Percentiles rank a stretch among this genome's conserved stretches.
Conservation (phyloP, 2,329 filamentous ascomycete genomes). For the Grosmannia serpens region DNA sequence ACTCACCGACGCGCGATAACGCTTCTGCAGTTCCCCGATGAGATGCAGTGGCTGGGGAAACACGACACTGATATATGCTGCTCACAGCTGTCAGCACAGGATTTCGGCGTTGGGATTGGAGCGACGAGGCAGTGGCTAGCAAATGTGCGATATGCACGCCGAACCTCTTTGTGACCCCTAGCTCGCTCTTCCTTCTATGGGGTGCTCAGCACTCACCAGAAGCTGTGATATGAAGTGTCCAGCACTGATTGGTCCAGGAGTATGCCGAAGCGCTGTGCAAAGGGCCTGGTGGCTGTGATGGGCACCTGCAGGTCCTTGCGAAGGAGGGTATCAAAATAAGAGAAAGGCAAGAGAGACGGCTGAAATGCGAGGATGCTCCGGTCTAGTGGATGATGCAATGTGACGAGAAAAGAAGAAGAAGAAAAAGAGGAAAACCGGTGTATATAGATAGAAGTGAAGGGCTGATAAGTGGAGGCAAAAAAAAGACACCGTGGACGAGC, state of each 20-base stretch:
- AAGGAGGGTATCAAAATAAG: not conserved
- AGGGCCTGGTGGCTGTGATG: not conserved
- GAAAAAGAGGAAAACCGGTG: not conserved
- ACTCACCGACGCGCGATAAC: not conserved
- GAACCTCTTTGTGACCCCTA: not conserved
- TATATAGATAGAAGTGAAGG: not conserved
- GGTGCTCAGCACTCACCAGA: not conserved
- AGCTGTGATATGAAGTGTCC: not conserved
- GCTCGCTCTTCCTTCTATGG: too few species aligned
- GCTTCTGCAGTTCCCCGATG: not conserved
- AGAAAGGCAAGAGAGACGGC: not conserved
- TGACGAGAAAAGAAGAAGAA: not conserved
- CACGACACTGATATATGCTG: not conserved
- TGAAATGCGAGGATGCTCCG: not conserved
- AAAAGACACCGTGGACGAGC: not conserved
- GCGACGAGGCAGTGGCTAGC: too few species aligned
- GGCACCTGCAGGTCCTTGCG: not conserved
- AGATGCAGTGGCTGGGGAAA: not conserved
- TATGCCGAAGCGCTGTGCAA: not conserved
- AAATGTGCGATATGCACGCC: too few species aligned
- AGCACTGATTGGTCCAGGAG: conserved; percentile 5
- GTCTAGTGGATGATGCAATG: not conserved
- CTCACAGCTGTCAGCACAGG: not conserved
- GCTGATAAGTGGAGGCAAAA: not conserved
- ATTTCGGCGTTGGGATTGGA: not conserved